phyloP scores from a whole-genome alignment of 164 flowering plant genomes.

The Annona squamosa region DNA sequence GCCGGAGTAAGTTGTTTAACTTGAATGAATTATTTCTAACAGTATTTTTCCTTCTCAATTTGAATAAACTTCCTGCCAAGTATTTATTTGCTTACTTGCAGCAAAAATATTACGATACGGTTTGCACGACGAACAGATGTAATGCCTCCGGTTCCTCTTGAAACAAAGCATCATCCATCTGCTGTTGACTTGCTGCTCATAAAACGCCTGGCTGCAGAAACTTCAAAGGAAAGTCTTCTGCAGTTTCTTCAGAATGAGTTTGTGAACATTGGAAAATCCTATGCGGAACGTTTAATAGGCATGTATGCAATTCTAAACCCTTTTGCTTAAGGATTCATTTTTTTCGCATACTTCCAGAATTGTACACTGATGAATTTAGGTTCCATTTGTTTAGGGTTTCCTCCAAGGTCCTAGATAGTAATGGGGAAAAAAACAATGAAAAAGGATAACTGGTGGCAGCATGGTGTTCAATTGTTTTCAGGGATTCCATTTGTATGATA shows the following conservation, averaged over 20 bases:
- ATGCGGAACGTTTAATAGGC: conserved; percentile 91
- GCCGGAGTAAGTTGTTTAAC: conserved; percentile 54
- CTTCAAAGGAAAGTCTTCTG: conserved; percentile 73
- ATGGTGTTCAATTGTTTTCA: too few species aligned
- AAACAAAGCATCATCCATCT: conserved; percentile 96
- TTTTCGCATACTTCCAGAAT: not conserved
- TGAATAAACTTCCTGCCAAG: not conserved
- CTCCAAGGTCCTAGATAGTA: not conserved
- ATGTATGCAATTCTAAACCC: conserved; percentile 11
- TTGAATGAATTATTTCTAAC: not conserved
- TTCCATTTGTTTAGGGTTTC: not conserved
- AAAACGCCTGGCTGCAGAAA: conserved; percentile 84
- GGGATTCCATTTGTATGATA: too few species aligned
- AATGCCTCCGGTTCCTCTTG: conserved; percentile 93
- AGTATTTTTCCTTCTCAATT: not conserved
- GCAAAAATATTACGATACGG: conserved; percentile 75
- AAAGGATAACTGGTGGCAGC: too few species aligned
- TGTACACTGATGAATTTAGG: not conserved
- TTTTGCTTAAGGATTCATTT: not conserved
- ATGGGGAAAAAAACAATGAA: too few species aligned
- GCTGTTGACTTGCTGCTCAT: conserved; percentile 90
- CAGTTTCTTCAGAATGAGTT: conserved; percentile 98
- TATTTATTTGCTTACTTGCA: conserved; percentile 22
- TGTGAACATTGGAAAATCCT: conserved; percentile 76
- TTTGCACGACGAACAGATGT: conserved; percentile 92